Evolutionary conservation across 495 filamentous ascomycete genomes (phyloP).

Genomic region (Lasiosphaeris hirsuta): DNA sequence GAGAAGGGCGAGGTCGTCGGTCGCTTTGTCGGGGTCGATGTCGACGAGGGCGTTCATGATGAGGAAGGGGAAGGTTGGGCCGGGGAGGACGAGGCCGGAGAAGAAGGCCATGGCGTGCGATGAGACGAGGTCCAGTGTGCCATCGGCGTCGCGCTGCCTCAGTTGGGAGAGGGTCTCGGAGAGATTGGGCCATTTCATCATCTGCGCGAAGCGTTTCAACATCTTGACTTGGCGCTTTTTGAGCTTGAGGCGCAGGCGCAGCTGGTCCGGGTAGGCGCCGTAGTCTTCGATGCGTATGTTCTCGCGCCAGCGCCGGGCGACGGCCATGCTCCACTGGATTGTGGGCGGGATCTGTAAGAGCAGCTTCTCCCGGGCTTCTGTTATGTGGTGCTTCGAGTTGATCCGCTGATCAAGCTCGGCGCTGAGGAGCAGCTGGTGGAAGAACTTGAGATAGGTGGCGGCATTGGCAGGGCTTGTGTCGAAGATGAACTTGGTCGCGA

Average conservation of each 20-base stretch:
- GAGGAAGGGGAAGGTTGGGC: conserved; percentile 64
- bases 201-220: conserved; percentile 61
- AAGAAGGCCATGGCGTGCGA: conserved; percentile 71
- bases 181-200: conserved; percentile 72
- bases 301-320: conserved; percentile 66
- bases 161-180: conserved; percentile 56
- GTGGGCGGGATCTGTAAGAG: conserved; percentile 58
- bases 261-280: conserved; percentile 38
- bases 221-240: conserved; percentile 57
- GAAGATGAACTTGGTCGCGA: conserved; percentile 61
- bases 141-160: conserved; percentile 52
- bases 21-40: conserved; percentile 59
- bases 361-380: conserved; percentile 53
- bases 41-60: conserved; percentile 72
- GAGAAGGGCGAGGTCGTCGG: conserved; percentile 57
- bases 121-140: conserved; percentile 55
- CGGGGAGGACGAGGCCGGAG: conserved; percentile 64
- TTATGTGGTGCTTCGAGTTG: conserved; percentile 49
- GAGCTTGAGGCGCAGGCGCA: conserved; percentile 58
- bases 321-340: conserved; percentile 65
- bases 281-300: conserved; percentile 57
- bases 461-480: conserved; percentile 37
- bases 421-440: conserved; percentile 68
- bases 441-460: conserved; percentile 56
- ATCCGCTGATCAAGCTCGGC: conserved; percentile 65